Evolutionary conservation across 345 rosid genomes (phyloP).

Genomic region (Hibiscus mutabilis): DNA sequence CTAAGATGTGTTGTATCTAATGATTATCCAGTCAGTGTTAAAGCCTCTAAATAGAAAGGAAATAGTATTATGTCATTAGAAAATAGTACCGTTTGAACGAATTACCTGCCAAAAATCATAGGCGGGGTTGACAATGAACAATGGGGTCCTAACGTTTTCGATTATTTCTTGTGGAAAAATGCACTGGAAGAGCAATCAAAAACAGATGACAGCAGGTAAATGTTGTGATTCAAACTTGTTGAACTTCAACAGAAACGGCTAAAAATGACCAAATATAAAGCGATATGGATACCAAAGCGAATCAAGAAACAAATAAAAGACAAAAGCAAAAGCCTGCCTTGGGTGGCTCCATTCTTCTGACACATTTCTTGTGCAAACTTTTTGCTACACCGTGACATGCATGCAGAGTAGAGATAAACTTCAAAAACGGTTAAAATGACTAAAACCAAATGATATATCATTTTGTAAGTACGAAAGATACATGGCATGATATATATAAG

Average conservation of each 20-base stretch:
- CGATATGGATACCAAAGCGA: not conserved
- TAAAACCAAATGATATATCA: not conserved
- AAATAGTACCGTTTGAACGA: conserved; percentile 10
- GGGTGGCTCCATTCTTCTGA: conserved; percentile 37
- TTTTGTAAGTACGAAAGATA: not conserved
- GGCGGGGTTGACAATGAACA: conserved; percentile 76
- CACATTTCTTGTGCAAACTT: conserved; percentile 46
- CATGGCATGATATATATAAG: not conserved
- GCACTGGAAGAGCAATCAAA: conserved; percentile 38
- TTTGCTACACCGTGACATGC: conserved; percentile 43
- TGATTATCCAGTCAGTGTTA: conserved; percentile 20
- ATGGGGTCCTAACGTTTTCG: conserved; percentile 47
- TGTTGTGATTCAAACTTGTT: not conserved
- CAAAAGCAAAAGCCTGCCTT: conserved; percentile 27
- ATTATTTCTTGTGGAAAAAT: conserved; percentile 59
- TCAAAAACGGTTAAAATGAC: not conserved
- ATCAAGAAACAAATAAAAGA: conserved; percentile 5
- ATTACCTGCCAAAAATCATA: conserved; percentile 96
- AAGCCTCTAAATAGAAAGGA: conserved; percentile 7
- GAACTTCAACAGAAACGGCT: not conserved
- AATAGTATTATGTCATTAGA: conserved; percentile 5
- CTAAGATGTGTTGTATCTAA: conserved; percentile 64
- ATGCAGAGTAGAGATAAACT: too few species aligned
- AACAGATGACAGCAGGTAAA: not conserved
- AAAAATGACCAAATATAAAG: not conserved